Evolutionary conservation across 306 rosid genomes (phyloP).

Genomic region (Astragalus glycyphyllos): DNA sequence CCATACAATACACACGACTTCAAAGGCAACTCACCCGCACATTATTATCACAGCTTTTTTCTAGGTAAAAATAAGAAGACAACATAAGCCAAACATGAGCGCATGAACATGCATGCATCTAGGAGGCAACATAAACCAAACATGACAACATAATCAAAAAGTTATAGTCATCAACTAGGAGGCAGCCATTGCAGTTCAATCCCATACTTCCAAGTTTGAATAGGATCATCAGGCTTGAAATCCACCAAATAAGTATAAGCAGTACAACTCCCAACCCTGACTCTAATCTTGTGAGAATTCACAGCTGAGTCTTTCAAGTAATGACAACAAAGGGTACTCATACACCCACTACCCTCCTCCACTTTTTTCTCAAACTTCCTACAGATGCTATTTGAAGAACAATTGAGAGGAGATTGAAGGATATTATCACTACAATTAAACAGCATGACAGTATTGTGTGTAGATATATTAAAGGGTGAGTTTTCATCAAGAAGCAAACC

Average conservation of each 20-base stretch:
- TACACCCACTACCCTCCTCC: conserved; percentile 61
- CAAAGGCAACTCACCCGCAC: too few relatives aligned
- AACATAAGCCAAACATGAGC: not conserved
- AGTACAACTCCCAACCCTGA: conserved; percentile 73
- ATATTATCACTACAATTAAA: conserved; percentile 65
- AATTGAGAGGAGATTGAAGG: conserved; percentile 74
- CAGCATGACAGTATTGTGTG: conserved; percentile 75
- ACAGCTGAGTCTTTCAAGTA: conserved; percentile 83
- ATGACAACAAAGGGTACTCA: conserved; percentile 72
- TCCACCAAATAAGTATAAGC: conserved; percentile 78
- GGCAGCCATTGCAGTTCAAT: conserved; percentile 83
- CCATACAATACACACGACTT: too few relatives aligned
- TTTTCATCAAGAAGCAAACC: conserved; percentile 66
- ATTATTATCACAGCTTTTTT: too few relatives aligned
- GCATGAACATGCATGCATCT: too few relatives aligned
- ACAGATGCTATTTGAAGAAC: conserved; percentile 71
- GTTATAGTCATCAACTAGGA: conserved; percentile 50
- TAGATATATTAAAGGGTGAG: conserved; percentile 75
- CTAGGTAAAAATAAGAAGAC: too few relatives aligned
- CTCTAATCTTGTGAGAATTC: conserved; percentile 72
- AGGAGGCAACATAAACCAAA: too few relatives aligned
- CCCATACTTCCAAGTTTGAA: conserved; percentile 79
- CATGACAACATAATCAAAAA: not conserved
- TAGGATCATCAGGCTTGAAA: conserved; percentile 52
- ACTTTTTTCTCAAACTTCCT: conserved; percentile 63